Conservation (phyloP, 805 yeast species). For the Ogataea nonfermentans region DNA sequence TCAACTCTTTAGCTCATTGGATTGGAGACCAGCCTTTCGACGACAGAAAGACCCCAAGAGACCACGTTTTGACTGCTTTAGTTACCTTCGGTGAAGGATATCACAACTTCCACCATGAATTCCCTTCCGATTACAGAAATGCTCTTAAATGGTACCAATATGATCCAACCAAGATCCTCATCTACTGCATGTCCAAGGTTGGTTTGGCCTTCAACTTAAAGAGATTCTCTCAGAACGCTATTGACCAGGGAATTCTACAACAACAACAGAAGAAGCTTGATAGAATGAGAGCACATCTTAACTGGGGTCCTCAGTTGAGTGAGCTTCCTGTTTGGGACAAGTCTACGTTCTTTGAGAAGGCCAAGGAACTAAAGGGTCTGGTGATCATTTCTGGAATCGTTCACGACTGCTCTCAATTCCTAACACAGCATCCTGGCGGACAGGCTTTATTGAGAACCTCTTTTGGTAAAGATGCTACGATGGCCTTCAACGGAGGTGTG, state of each 20-base stretch:
- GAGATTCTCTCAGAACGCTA: slow-evolving; percentile 75
- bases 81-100: slow-evolving; percentile 89
- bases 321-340: slow-evolving; percentile 75
- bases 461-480: slow-evolving; percentile 77
- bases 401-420: slow-evolving; percentile 67
- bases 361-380: slow-evolving; percentile 52
- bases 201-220: slow-evolving; percentile 74
- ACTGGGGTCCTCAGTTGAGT: slow-evolving; percentile 73
- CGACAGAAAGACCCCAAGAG: slow-evolving; percentile 84
- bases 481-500: slow-evolving; percentile 84
- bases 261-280: slow-evolving; percentile 81
- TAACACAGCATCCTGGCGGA: slow-evolving; percentile 85
- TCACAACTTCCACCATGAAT: slow-evolving; percentile 89
- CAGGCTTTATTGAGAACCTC: slow-evolving; percentile 68
- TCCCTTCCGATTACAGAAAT: slow-evolving; percentile 86
- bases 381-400: slow-evolving; percentile 76
- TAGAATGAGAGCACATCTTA: slow-evolving; percentile 54
- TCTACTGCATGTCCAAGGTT: slow-evolving; percentile 56
- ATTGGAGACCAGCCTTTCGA: slow-evolving; percentile 84
- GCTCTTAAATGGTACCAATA: slow-evolving; percentile 86
- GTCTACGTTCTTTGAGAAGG: slow-evolving; percentile 51
- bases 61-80: slow-evolving; percentile 74
- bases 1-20: slow-evolving; percentile 84
- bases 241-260: slow-evolving; percentile 77
- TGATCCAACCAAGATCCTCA: slow-evolving; percentile 73